Evolutionary conservation across 75 land plant genomes (phyloP), one percentile per base, ranked within the genome.

Genomic region (Sequoiadendron giganteum): DNA sequence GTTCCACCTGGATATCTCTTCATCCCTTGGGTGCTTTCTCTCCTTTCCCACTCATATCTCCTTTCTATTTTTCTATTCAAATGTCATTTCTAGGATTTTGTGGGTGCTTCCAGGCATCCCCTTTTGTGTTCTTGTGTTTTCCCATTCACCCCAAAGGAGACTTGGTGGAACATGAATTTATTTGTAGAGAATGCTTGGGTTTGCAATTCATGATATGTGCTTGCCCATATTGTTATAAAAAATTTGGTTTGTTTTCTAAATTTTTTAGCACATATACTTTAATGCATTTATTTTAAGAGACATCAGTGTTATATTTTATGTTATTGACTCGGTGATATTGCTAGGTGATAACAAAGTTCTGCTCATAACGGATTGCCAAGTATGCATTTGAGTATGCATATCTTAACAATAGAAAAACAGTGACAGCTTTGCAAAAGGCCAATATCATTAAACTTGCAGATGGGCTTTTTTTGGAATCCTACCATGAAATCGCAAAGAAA

Each of bases 371-470:
- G 68, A 95, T 95, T 90, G 96, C 96, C n/a, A 92, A 94, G 84
- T 95, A 95, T 90, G 96, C 96, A 36, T 95, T 95, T 90, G 96
- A 95, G 88, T n/a, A 95, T 87, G 96, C 96, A 30, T 95, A 95
- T 87, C 92, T 96, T 34, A 96, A 96, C 92, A 94, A 95, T 85
- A 91, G 97, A 86, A 96, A 96, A 90, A 91, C 90, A 77, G 97
- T 96, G 55, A 95, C 97, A 72, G 97, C 97, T 82, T 96, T 96
- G 76, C 97, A 94, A 89, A 95, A 95, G 85, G 96, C 96, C 76
- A 95, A 95, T 88, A 95, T 95, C 85, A 95, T 95, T 95, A 95
- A 95, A 90, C 92, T 95, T 25, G 95, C 95, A 25, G 95, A 95
- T 91, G 95, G 95, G n/a, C n/a, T n/a, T n/a, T n/a, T n/a, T n/a